Conservation (phyloP, 2,329 filamentous ascomycete species). For the Botrytis sinoallii region DNA sequence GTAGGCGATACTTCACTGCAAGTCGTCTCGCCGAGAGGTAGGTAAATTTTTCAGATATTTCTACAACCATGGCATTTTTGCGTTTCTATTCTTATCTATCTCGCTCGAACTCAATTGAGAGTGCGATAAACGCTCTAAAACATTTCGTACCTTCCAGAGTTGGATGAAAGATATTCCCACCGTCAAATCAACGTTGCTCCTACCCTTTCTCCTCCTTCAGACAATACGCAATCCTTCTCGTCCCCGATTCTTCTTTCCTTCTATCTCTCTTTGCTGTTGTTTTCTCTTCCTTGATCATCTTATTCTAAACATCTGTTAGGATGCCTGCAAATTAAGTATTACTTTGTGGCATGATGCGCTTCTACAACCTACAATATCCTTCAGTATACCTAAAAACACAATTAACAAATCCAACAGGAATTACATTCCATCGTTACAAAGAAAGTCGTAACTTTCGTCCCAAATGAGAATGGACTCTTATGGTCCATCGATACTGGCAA, state of each 20-base stretch:
- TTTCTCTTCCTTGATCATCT: not conserved
- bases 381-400: conserved; percentile 14
- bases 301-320: not conserved
- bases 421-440: not conserved
- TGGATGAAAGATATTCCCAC: not conserved
- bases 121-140: not conserved
- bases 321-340: not conserved
- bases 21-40: not conserved
- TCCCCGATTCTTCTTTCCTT: not conserved
- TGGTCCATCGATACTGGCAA: conserved; percentile 13
- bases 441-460: not conserved
- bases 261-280: no score
- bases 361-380: conserved; percentile 9
- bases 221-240: not conserved
- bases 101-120: not conserved
- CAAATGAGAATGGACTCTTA: conserved; percentile 16
- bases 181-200: not conserved
- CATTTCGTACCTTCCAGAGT: not conserved
- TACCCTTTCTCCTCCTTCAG: not conserved
- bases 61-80: not conserved
- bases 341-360: not conserved
- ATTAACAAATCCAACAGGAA: not conserved
- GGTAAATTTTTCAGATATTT: not conserved
- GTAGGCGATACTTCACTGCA: not conserved
- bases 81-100: not conserved